Evolutionary conservation across 169 alveolate species (phyloP).

Genomic region (Condylostoma magnum): DNA sequence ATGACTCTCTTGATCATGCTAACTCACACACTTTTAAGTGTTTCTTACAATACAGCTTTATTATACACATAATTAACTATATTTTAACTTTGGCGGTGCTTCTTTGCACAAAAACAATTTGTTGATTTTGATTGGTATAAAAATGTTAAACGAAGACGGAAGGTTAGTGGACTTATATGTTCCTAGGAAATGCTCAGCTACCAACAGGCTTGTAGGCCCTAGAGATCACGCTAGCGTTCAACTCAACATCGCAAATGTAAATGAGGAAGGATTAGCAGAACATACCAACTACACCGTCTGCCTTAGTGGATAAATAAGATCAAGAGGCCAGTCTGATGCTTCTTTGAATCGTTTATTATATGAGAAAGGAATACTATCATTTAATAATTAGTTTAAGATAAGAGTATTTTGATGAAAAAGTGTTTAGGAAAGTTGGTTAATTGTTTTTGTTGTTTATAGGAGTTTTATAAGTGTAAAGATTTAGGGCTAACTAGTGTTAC

Average conservation of each 20-base stretch:
- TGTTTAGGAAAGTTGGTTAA: too few species aligned
- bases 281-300: conserved; percentile 85
- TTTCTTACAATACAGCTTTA: too few species aligned
- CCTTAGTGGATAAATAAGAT: conserved; percentile 90
- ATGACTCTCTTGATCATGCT: too few species aligned
- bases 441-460: too few species aligned
- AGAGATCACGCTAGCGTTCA: conserved; percentile 95
- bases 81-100: too few species aligned
- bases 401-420: too few species aligned
- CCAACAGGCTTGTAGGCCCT: conserved; percentile 88
- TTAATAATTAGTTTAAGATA: conserved; percentile 53
- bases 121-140: too few species aligned
- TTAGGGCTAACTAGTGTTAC: too few species aligned
- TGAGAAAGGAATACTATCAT: conserved; percentile 85
- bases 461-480: too few species aligned
- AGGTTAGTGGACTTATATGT: conserved; percentile 92
- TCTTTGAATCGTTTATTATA: conserved; percentile 90
- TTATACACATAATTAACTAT: too few species aligned
- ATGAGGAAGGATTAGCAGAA: conserved; percentile 84
- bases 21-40: too few species aligned
- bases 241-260: conserved; percentile 85
- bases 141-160: conserved; percentile 88
- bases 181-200: conserved; percentile 95
- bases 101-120: too few species aligned
- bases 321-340: conserved; percentile 92